Conservation (phyloP, 2,329 filamentous ascomycete species). For the Aspergillus japonicus region DNA sequence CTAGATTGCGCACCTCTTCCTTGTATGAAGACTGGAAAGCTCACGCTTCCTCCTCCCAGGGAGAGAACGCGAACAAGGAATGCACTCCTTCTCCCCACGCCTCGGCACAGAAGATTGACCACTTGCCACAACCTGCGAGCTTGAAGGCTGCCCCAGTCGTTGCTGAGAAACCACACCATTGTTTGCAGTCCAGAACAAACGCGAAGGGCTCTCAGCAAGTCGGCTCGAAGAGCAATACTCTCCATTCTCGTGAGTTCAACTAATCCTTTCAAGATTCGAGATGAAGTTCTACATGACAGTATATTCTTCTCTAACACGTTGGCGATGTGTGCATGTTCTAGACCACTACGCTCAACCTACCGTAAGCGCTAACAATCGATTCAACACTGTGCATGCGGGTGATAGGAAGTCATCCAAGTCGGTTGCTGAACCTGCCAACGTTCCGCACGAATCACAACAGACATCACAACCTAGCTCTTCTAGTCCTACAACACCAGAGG, state of each 20-base stretch:
- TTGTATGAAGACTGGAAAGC: conserved; percentile 23
- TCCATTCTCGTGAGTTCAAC: not conserved
- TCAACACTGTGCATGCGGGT: not conserved
- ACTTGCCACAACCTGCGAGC: not conserved
- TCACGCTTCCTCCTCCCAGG: not conserved
- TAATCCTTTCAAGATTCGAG: not conserved
- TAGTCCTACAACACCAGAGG: not conserved
- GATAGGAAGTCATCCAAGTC: not conserved
- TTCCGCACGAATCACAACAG: not conserved
- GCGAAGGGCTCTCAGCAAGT: not conserved
- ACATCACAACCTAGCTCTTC: not conserved
- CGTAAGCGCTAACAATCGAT: not conserved
- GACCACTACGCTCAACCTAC: conserved; percentile 3
- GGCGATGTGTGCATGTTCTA: not conserved
- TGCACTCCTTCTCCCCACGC: not conserved
- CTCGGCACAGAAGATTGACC: not conserved
- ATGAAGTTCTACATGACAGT: not conserved
- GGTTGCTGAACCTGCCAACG: not conserved
- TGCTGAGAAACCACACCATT: not conserved
- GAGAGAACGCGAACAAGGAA: not conserved
- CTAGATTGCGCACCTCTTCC: conserved; percentile 11
- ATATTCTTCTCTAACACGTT: not conserved
- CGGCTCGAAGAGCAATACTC: not conserved
- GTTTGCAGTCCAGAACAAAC: not conserved
- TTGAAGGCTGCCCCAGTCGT: not conserved